A percentile compares a stretch with the other conserved stretches of the same genome.
Evolutionary conservation across 768 basidiomycete species (phyloP).

Genomic region (Pulveroboletus sp.): DNA sequence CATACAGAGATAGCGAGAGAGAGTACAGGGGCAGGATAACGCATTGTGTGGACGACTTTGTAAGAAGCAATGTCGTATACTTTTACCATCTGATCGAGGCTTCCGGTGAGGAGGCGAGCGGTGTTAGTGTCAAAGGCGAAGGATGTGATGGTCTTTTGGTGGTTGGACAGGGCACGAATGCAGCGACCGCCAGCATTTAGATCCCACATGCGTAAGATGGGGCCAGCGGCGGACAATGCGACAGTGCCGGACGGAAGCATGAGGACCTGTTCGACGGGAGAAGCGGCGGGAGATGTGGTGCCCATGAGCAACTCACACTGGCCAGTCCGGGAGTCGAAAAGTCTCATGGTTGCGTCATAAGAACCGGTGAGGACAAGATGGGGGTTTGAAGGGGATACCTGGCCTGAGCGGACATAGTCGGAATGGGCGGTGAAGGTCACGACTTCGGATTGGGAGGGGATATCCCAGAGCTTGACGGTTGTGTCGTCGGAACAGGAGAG

Average conservation of each 20-base stretch:
- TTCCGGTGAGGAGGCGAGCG: constrained; percentile 79
- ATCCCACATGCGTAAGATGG: constrained; percentile 94
- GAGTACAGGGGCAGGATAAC: constrained; percentile 90
- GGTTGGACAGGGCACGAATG: constrained; percentile 88
- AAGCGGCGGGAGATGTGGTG: constrained; percentile 23
- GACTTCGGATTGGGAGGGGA: constrained; percentile 79
- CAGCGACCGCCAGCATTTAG: constrained; percentile 87
- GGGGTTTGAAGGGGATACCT: constrained; percentile 79
- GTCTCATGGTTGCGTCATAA: constrained; percentile 85
- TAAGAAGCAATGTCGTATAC: constrained; percentile 94
- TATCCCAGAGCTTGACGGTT: constrained; percentile 91
- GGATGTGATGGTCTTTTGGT: constrained; percentile 95
- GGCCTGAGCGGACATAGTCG: constrained; percentile 94
- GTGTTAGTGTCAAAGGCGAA: constrained; percentile 75
- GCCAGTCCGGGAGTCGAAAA: constrained; percentile 85
- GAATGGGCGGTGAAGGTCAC: constrained; percentile 81
- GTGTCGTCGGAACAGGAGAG: constrained; percentile 96
- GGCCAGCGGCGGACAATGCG: constrained; percentile 82
- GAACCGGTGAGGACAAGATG: constrained; percentile 87
- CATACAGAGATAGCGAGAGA: constrained; percentile 85
- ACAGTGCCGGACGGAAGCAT: constrained; percentile 89
- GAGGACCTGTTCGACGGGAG: constrained; percentile 87
- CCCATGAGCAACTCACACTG: constrained; percentile 83
- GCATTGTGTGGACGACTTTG: constrained; percentile 97
- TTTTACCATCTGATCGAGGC: constrained; percentile 97